Base-by-base conservation (phyloP, 2,329 filamentous ascomycete genomes). In the Fusarium chaquense region DNA sequence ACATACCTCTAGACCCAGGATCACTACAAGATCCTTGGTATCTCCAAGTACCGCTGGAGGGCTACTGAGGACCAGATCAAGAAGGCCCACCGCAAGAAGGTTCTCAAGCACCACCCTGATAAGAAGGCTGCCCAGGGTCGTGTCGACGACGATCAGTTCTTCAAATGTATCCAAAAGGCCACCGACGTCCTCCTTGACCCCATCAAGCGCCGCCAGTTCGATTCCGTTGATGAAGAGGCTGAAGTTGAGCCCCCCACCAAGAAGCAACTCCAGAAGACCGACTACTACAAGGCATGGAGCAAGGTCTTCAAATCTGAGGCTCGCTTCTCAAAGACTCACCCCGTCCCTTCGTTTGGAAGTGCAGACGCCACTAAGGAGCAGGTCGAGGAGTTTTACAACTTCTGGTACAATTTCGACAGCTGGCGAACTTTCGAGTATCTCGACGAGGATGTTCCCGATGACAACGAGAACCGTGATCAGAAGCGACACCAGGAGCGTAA, bases 101-200 rank as follows among this genome's bases (percentile, higher is more conserved):
- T 99, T 72, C 91, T 99, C 73, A 95, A 94, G 84, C 96, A 99
- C 82, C 96, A 99, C 83, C 96, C 96, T 67, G 96, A 99, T 82
- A 99, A 99, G 91, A 97, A 97, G 85, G 96, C 97, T 18, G 96
- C 96, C 30, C 88, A 91, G 49, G 96, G 96, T 67, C 88, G 89
- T 76, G 88, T 89, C 74, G 94, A 98, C 77, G 95, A 98, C 82
- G 96, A 99, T 82, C 93, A 92, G 81, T 99, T 99, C 87, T 99
- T 99, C 91, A 99, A 99, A 88, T 99, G 97, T 83, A 99, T 99
- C 81, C 97, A 99, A 81, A 98, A 98, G 83, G 96, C 96, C 61
- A 95, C 92, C 76, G 96, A 99, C 77, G 88, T 98, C 54, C 91
- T 99, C 20, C 88, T 93, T 58, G 96, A 99, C 84, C 96, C 96